Conservation (phyloP, 2,329 filamentous ascomycete genomes). For the Neodidymelliopsis sp. region DNA sequence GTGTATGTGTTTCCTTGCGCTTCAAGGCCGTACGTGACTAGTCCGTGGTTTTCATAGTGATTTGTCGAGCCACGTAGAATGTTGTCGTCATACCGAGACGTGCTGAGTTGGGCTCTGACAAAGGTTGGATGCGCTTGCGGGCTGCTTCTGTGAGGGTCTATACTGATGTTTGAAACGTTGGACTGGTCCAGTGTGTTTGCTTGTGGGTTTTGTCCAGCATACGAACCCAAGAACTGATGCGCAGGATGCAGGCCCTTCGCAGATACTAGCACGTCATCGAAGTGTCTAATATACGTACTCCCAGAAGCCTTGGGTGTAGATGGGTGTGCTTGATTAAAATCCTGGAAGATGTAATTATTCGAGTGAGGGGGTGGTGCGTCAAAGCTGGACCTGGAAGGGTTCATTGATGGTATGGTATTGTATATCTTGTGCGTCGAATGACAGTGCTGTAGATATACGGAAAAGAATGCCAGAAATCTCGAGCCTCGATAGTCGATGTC, state of each 20-base stretch:
- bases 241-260: not conserved
- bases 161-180: constrained; percentile 4
- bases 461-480: not conserved
- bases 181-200: constrained; percentile 30
- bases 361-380: constrained; percentile 7
- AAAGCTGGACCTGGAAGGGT: constrained; percentile 7
- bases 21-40: too few species aligned
- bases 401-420: constrained; percentile 20
- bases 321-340: not conserved
- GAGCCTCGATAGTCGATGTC: too few species aligned
- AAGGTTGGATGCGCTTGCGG: constrained; percentile 10
- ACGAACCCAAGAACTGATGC: constrained; percentile 7
- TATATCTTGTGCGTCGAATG: not conserved
- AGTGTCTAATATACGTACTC: not conserved
- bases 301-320: not conserved
- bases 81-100: constrained; percentile 8
- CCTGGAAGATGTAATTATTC: not conserved
- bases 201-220: constrained; percentile 1
- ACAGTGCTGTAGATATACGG: not conserved
- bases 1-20: too few species aligned
- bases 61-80: constrained; percentile 23
- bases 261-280: constrained; percentile 3
- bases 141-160: constrained; percentile 12
- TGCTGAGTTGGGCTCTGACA: constrained; percentile 4
- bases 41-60: constrained; percentile 18